Conservation (phyloP, 1,284 basidiomycete species). For the Bondarzewia mesenterica region DNA sequence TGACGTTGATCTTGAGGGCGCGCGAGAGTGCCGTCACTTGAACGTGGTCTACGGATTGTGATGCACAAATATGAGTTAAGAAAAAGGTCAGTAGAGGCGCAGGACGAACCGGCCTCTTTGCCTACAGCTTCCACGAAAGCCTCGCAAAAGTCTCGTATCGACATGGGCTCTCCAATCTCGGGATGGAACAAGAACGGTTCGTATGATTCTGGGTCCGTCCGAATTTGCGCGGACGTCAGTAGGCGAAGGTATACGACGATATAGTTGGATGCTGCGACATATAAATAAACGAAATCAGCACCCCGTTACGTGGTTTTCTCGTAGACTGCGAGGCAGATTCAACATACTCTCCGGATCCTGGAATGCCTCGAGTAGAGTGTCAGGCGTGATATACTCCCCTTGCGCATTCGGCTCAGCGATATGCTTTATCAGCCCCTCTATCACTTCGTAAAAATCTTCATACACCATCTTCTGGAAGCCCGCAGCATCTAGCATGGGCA, state of each 20-base stretch:
- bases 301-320: too few relatives aligned
- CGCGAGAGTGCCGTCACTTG: conserved; percentile 76
- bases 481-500: conserved; percentile 45
- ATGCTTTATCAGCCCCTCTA: conserved; percentile 33
- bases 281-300: neutral
- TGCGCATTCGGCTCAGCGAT: conserved; percentile 31
- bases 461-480: conserved; percentile 64
- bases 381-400: conserved; percentile 28
- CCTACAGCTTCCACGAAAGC: conserved; percentile 74
- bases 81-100: too few relatives aligned
- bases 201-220: conserved; percentile 54
- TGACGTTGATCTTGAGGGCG: conserved; percentile 60
- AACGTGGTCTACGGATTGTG: conserved; percentile 54
- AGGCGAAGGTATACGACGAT: conserved; percentile 72
- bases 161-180: conserved; percentile 52
- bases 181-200: conserved; percentile 72
- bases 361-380: conserved; percentile 43
- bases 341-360: conserved; percentile 43
- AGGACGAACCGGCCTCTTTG: conserved; percentile 65
- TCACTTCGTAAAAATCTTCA: conserved; percentile 48
- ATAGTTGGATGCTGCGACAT: conserved; percentile 60
- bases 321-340: conserved; percentile 2
- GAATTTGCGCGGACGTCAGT: conserved; percentile 77
- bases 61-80: neutral
- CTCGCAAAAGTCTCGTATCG: conserved; percentile 63